Percentiles rank a stretch among this genome's conserved stretches.
Conservation (phyloP, 805 yeast genomes). For the Kregervanrija pseudodelftensis region DNA sequence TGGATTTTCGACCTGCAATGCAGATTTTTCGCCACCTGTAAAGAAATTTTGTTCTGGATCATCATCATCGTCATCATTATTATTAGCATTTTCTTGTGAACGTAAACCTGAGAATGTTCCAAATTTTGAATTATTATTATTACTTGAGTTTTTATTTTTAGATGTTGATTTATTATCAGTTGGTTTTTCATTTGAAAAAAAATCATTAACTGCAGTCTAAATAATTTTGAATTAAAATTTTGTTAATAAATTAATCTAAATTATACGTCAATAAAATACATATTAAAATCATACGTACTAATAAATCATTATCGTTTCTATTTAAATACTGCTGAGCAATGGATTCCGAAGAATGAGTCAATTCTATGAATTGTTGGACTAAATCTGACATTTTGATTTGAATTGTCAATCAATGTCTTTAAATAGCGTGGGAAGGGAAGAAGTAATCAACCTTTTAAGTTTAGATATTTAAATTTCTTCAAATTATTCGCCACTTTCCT, state of each 20-base stretch:
- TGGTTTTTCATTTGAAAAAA: constrained; percentile 13
- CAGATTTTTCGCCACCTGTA: constrained; percentile 70
- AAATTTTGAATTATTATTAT: constrained; percentile 13
- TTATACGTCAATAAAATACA: not conserved
- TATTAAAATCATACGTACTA: constrained; percentile 8
- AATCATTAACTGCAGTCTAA: constrained; percentile 23
- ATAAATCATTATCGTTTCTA: constrained; percentile 20
- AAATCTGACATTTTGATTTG: constrained; percentile 6
- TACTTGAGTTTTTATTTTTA: constrained; percentile 1
- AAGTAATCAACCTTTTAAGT: too few species aligned
- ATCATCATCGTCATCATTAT: constrained; percentile 25
- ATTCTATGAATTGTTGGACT: constrained; percentile 9
- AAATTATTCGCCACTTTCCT: not conserved
- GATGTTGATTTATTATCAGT: constrained; percentile 2
- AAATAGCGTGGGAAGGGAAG: too few species aligned
- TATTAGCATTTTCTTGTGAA: constrained; percentile 20
- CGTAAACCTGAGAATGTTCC: constrained; percentile 28
- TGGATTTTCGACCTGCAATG: constrained; percentile 74
- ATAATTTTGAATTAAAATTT: not conserved
- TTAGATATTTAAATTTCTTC: not conserved
- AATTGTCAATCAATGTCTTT: too few species aligned
- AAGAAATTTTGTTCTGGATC: constrained; percentile 34
- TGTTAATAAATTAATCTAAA: not conserved
- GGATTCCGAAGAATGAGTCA: constrained; percentile 23
- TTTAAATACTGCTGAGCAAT: constrained; percentile 32